Conservation (phyloP, 495 filamentous ascomycete genomes). For the Astrocystis sublimbata region DNA sequence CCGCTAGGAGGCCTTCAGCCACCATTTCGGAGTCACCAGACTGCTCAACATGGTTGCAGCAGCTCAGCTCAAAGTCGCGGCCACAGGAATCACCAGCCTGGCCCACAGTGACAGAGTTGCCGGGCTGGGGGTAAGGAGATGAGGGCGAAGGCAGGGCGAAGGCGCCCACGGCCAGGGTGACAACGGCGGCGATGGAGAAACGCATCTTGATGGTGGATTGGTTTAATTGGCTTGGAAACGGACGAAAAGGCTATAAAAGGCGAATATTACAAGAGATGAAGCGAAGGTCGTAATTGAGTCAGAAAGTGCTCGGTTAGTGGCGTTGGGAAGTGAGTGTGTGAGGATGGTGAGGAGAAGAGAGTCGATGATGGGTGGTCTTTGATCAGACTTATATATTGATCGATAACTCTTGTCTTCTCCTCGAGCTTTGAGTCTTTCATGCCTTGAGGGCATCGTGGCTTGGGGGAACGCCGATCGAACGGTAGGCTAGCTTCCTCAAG, state of each 20-base stretch:
- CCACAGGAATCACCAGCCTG: conserved; percentile 53
- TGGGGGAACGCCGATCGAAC: conserved; percentile 20
- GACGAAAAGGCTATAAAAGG: conserved; percentile 12
- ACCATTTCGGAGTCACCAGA: conserved; percentile 43
- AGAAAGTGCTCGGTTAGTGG: conserved; percentile 33
- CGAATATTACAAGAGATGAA: conserved; percentile 26
- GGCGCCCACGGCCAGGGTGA: conserved; percentile 34
- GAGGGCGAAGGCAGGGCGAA: conserved; percentile 4
- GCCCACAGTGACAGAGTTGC: conserved; percentile 42
- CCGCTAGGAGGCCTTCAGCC: conserved; percentile 25
- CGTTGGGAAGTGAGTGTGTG: conserved; percentile 24
- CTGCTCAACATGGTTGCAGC: conserved; percentile 51
- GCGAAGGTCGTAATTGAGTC: conserved; percentile 28
- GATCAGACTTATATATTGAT: conserved; percentile 33
- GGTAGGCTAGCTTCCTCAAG: conserved; percentile 22
- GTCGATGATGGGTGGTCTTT: conserved; percentile 4
- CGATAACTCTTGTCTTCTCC: neutral
- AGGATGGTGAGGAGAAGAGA: conserved; percentile 24
- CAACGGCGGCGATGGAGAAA: conserved; percentile 33
- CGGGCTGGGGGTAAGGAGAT: neutral
- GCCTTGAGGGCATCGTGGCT: conserved; percentile 10
- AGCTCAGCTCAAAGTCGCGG: conserved; percentile 40
- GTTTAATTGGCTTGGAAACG: conserved; percentile 15
- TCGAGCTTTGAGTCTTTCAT: neutral
- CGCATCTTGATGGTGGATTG: conserved; percentile 33